Base-by-base conservation (phyloP, 2,329 filamentous ascomycete species). In the Aureobasidium musti region DNA sequence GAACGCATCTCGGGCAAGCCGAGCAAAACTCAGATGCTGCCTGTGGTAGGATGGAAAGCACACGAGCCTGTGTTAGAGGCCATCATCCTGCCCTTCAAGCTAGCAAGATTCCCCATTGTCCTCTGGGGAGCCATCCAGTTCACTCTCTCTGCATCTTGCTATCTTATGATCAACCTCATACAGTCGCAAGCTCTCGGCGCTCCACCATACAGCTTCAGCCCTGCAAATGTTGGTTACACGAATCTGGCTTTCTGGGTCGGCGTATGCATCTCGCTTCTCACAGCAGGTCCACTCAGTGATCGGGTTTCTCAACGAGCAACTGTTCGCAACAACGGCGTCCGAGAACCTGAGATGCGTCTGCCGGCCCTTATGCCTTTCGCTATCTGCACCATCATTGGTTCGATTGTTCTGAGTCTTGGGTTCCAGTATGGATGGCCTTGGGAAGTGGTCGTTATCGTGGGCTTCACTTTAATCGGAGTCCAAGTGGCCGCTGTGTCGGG, bases 271-370 rank as follows among this genome's bases (percentile, higher is more conserved):
- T 80, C 81, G 2, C 74, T 82, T 1, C 68, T 75, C 14, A 82
- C 84, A 0, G 83, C 84, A 17, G 81, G 87, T 13, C 81, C 82
- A 0, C 83, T 84, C 52, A 86, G 86, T 65, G 82, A 86, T 70
- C 78, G 76, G 72, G 74, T 81, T 10, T 82, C 82, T 21, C 81
- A 83, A 57, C 78, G 75, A 65, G 76, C 83, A 26, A 87, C 85
- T 0, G 77, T 74, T 63, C 77, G 79, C 33, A 87, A 87, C 69
- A 79, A 80, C 4, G 85, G 85, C 5, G 79, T 87, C 23, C 78
- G 84, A n/a, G 81, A 86, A 59, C 83, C 85, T 0, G 84, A 87
- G 71, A 86, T 87, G 84, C 79, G 85, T n/a, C 74, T 87, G 5
- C 84, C 84, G 1, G 82, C 82, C 5, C 79, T 87, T 21, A 72